phyloP scores from a whole-genome alignment of 345 rosid genomes.

The Sonneratia caseolaris region DNA sequence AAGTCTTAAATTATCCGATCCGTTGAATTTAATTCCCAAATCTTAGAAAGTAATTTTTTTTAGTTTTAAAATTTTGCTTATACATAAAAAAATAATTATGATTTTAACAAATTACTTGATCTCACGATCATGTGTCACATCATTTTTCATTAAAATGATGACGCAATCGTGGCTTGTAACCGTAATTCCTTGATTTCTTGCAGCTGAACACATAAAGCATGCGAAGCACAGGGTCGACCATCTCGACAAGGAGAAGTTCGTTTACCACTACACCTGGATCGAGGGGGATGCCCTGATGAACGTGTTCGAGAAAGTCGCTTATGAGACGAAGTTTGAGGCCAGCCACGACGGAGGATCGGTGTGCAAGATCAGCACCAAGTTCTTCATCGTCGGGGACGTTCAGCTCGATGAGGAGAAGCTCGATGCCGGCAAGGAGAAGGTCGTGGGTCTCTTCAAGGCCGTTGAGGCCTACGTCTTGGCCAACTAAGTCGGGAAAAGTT shows the following conservation, averaged over 20 bases:
- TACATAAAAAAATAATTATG: too few relatives aligned
- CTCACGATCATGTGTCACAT: too few relatives aligned
- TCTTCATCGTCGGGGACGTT: conserved; percentile 12
- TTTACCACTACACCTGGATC: conserved; percentile 15
- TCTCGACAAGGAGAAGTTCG: conserved; percentile 22
- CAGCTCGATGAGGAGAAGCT: conserved; percentile 8
- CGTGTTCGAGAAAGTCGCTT: conserved; percentile 14
- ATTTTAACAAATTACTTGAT: too few relatives aligned
- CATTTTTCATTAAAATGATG: too few relatives aligned
- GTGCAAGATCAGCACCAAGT: conserved; percentile 12
- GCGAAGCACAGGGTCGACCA: conserved; percentile 27
- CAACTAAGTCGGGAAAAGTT: neutral
- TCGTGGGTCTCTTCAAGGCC: conserved; percentile 16
- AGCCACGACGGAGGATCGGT: conserved; percentile 15
- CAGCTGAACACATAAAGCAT: conserved; percentile 17
- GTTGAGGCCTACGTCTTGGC: conserved; percentile 27
- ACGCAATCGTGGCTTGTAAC: too few relatives aligned
- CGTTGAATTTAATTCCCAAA: too few relatives aligned
- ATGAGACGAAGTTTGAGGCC: conserved; percentile 14
- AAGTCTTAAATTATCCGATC: too few relatives aligned
- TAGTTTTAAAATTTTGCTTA: too few relatives aligned
- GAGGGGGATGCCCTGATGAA: conserved; percentile 18
- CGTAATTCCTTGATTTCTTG: neutral
- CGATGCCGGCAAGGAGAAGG: conserved; percentile 10
- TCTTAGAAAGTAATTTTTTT: too few relatives aligned